phyloP scores from a whole-genome alignment of 345 rosid species.

The Geranium rotundifolium region DNA sequence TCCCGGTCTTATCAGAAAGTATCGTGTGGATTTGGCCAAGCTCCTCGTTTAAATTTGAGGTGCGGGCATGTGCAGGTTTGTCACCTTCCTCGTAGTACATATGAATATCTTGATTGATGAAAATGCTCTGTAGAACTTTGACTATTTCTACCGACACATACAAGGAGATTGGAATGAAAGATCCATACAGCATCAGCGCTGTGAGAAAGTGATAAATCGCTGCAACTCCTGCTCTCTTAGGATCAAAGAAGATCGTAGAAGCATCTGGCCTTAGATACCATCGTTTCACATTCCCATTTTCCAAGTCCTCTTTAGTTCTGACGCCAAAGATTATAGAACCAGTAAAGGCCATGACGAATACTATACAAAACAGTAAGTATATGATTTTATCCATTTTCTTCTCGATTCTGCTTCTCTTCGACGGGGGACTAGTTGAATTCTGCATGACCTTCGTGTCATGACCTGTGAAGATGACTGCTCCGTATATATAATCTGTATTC shows the following conservation, averaged over 20 bases:
- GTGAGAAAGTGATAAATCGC: slow-evolving; percentile 60
- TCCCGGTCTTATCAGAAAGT: slow-evolving; percentile 91
- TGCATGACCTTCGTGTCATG: slow-evolving; percentile 88
- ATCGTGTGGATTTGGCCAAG: slow-evolving; percentile 83
- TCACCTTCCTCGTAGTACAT: slow-evolving; percentile 72
- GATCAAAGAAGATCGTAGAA: slow-evolving; percentile 54
- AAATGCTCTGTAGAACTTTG: slow-evolving; percentile 66
- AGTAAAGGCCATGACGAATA: slow-evolving; percentile 38
- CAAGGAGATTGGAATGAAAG: slow-evolving; percentile 80
- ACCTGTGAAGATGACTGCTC: slow-evolving; percentile 76
- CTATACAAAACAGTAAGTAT: slow-evolving; percentile 47
- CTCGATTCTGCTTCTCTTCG: slow-evolving; percentile 85
- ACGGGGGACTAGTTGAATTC: slow-evolving; percentile 71
- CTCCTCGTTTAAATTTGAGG: slow-evolving; percentile 87
- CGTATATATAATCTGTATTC: slow-evolving; percentile 68
- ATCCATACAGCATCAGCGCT: slow-evolving; percentile 43
- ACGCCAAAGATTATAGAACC: slow-evolving; percentile 71
- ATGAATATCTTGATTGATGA: slow-evolving; percentile 66
- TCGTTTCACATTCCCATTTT: slow-evolving; percentile 54
- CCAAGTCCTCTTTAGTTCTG: slow-evolving; percentile 45
- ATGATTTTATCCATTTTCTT: slow-evolving; percentile 68
- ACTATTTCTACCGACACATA: slow-evolving; percentile 83
- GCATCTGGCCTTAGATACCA: slow-evolving; percentile 79
- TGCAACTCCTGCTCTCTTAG: slow-evolving; percentile 32
- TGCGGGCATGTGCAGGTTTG: slow-evolving; percentile 78